Evolutionary conservation across 2,329 filamentous ascomycete genomes (phyloP).

Genomic region (Hortaea sp.): DNA sequence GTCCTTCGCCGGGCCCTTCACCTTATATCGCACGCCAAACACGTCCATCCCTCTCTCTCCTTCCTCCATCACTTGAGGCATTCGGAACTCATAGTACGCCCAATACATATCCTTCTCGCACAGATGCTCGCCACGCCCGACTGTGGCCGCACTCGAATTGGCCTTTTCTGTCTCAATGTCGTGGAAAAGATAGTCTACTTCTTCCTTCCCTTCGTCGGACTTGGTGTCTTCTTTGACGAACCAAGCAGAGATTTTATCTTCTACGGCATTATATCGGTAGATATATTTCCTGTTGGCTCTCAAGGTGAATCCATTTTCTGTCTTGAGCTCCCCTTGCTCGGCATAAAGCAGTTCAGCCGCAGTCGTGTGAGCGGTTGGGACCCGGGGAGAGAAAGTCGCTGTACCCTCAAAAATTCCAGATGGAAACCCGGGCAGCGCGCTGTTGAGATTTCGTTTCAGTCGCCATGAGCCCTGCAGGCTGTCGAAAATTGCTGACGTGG

Average conservation of each 20-base stretch:
- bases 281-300: constrained; percentile 58
- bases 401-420: constrained; percentile 27
- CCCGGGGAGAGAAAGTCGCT: constrained; percentile 24
- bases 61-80: constrained; percentile 18
- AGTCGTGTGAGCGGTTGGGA: constrained; percentile 18
- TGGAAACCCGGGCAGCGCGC: constrained; percentile 23
- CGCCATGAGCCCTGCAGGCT: constrained; percentile 25
- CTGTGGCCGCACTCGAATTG: constrained; percentile 37
- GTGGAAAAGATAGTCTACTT: constrained; percentile 66
- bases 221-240: constrained; percentile 59
- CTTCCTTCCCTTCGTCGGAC: constrained; percentile 27
- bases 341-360: constrained; percentile 25
- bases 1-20: constrained; percentile 29
- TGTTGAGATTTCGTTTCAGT: constrained; percentile 22
- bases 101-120: constrained; percentile 65
- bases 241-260: constrained; percentile 60
- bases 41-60: constrained; percentile 17
- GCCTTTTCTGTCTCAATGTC: constrained; percentile 51
- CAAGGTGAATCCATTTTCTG: constrained; percentile 37
- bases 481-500: constrained; percentile 21
- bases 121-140: constrained; percentile 56
- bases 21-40: constrained; percentile 28
- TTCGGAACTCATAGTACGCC: constrained; percentile 56
- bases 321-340: constrained; percentile 26
- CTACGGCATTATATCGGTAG: constrained; percentile 58